Conservation (phyloP, 2,329 filamentous ascomycete species). For the Aureobasidium subglaciale region DNA sequence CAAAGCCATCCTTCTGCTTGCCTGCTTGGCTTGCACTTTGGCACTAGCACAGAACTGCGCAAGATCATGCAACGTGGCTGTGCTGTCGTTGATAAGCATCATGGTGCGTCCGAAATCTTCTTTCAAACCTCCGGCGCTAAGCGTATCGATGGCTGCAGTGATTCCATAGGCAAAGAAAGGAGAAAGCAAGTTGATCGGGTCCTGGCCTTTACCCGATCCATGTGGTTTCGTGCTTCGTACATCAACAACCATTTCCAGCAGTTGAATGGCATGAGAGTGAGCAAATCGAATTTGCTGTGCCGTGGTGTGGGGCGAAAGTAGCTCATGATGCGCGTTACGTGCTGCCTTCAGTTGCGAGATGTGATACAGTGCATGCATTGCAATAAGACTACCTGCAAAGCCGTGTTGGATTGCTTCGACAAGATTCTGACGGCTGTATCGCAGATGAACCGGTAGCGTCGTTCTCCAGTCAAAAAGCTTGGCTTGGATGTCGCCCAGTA, state of each 20-base stretch:
- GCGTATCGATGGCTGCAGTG: constrained; percentile 58
- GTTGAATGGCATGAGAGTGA: constrained; percentile 45
- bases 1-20: constrained; percentile 10
- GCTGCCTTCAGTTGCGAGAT: constrained; percentile 58
- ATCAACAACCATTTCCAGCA: constrained; percentile 43
- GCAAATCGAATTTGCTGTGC: constrained; percentile 43
- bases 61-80: constrained; percentile 1
- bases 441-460: constrained; percentile 49
- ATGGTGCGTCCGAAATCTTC: constrained; percentile 10
- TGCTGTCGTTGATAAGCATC: not conserved
- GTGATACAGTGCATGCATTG: constrained; percentile 61
- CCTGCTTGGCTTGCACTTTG: not conserved
- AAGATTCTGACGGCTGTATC: constrained; percentile 51
- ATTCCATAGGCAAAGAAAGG: constrained; percentile 58
- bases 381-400: constrained; percentile 53
- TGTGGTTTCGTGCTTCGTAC: constrained; percentile 26
- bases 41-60: constrained; percentile 12
- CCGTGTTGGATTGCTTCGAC: constrained; percentile 47
- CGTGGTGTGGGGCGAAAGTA: constrained; percentile 36
- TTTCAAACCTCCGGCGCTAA: constrained; percentile 50
- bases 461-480: constrained; percentile 53
- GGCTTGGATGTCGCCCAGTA: constrained; percentile 46
- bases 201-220: constrained; percentile 9
- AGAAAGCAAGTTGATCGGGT: constrained; percentile 15
- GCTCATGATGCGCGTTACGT: constrained; percentile 47